Evolutionary conservation across 306 rosid genomes (phyloP).

Genomic region (Bauhinia variegata): DNA sequence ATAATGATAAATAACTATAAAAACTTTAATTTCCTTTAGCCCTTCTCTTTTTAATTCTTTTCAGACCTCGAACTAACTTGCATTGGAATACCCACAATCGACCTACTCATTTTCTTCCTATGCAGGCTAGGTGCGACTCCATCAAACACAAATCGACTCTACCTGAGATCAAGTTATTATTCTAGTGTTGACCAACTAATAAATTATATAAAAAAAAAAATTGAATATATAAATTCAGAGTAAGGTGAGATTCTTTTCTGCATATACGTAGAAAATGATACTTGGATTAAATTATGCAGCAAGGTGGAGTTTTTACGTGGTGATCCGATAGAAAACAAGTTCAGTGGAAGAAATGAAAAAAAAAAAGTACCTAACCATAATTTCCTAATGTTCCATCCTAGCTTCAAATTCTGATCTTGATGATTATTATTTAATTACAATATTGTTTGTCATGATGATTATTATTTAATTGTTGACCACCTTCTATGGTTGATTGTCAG

Average conservation of each 20-base stretch:
- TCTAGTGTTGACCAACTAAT: too few relatives aligned
- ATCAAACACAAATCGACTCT: too few relatives aligned
- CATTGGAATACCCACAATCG: too few relatives aligned
- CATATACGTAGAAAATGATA: slow-evolving; percentile 16
- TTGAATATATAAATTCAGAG: neutral
- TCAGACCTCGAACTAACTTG: too few relatives aligned
- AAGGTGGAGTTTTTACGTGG: slow-evolving; percentile 42
- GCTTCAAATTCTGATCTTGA: neutral
- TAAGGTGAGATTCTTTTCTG: slow-evolving; percentile 3
- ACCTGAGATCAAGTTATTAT: too few relatives aligned
- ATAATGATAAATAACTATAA: too few relatives aligned
- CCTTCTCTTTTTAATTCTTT: too few relatives aligned
- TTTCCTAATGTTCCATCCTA: neutral
- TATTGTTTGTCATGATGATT: neutral
- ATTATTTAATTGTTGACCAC: slow-evolving; percentile 19
- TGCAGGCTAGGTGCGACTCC: too few relatives aligned
- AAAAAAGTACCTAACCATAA: neutral
- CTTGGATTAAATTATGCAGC: slow-evolving; percentile 18
- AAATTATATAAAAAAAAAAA: slow-evolving; percentile 13
- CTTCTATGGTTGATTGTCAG: neutral
- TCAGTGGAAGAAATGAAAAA: slow-evolving; percentile 1
- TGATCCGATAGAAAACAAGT: slow-evolving; percentile 29
- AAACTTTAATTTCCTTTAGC: too few relatives aligned
- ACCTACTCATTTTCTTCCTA: too few relatives aligned
- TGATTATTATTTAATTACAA: too few relatives aligned